phyloP scores from a whole-genome alignment of 306 rosid genomes.

The Prunus mume region DNA sequence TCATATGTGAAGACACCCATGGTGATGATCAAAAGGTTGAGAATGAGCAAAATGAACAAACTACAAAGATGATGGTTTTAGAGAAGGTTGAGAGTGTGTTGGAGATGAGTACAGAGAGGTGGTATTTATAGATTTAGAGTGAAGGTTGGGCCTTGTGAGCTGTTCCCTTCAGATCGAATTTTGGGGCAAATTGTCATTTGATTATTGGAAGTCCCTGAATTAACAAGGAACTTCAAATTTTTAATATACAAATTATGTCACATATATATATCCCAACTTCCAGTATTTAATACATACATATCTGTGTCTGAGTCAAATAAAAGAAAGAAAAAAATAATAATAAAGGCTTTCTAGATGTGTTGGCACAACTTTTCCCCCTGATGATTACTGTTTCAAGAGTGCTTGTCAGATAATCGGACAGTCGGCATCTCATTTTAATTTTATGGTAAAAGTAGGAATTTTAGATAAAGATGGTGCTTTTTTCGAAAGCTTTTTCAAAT shows the following conservation, averaged over 20 bases:
- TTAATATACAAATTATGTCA: neutral
- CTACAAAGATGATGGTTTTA: neutral
- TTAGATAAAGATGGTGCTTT: neutral
- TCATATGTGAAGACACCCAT: constrained; percentile 48
- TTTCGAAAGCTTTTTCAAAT: neutral
- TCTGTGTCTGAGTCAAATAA: constrained; percentile 6
- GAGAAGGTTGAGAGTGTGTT: neutral
- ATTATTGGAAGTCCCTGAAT: neutral
- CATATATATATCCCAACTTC: too few relatives aligned
- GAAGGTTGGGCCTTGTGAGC: neutral
- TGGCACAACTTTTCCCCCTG: neutral
- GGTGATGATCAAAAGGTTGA: neutral
- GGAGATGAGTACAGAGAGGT: neutral
- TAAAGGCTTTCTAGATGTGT: neutral
- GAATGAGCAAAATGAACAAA: neutral
- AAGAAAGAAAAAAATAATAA: too few relatives aligned
- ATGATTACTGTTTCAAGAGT: neutral
- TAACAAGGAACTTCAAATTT: neutral
- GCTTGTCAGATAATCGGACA: neutral
- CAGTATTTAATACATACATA: neutral
- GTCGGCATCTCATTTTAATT: neutral
- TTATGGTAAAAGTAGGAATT: neutral
- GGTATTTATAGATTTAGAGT: constrained; percentile 6
- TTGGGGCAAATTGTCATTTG: neutral
- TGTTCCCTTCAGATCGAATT: neutral